These are phyloP conservation scores for Lentinula aciculospora DNA, from an alignment of 768 basidiomycete genomes.

Conservation along the genomic window DNA sequence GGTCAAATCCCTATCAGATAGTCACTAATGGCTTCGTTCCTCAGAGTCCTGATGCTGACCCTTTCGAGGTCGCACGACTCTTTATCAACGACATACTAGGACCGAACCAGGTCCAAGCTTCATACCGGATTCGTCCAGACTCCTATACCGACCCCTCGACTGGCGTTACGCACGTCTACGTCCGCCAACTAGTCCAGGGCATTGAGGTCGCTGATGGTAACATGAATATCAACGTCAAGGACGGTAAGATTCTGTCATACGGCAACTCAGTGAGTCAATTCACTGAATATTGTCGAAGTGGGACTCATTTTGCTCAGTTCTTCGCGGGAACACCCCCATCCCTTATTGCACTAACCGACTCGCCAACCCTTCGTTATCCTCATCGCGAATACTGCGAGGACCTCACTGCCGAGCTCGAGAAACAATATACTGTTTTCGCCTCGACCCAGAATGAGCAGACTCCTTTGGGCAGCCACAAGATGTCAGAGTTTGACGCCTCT, in stretches of 20 bases:
- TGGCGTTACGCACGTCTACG: slow-evolving; percentile 86
- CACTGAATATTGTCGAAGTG: background rate
- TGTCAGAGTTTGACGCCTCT: slow-evolving; percentile 12
- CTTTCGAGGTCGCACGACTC: slow-evolving; percentile 53
- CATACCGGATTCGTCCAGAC: slow-evolving; percentile 67
- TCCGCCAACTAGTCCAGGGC: slow-evolving; percentile 78
- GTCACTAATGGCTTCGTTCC: slow-evolving; percentile 35
- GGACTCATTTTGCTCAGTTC: slow-evolving; percentile 44
- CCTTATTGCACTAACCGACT: slow-evolving; percentile 23
- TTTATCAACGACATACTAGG: slow-evolving; percentile 53
- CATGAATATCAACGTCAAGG: slow-evolving; percentile 89
- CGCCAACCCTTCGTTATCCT: slow-evolving; percentile 30
- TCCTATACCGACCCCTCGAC: slow-evolving; percentile 85
- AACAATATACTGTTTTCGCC: slow-evolving; percentile 21
- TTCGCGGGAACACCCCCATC: slow-evolving; percentile 56
- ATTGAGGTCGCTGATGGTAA: slow-evolving; percentile 88
- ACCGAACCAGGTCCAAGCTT: slow-evolving; percentile 28
- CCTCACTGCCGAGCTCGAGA: slow-evolving; percentile 30
- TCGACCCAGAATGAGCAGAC: slow-evolving; percentile 26
- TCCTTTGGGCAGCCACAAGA: slow-evolving; percentile 20
- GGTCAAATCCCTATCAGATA: slow-evolving; percentile 42
- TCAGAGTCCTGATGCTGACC: slow-evolving; percentile 34
- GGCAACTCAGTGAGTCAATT: slow-evolving; percentile 70
- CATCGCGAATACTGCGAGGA: slow-evolving; percentile 51
- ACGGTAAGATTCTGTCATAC: slow-evolving; percentile 78